Conservation (phyloP, 2,329 filamentous ascomycete species). For the Cadophora sp. region DNA sequence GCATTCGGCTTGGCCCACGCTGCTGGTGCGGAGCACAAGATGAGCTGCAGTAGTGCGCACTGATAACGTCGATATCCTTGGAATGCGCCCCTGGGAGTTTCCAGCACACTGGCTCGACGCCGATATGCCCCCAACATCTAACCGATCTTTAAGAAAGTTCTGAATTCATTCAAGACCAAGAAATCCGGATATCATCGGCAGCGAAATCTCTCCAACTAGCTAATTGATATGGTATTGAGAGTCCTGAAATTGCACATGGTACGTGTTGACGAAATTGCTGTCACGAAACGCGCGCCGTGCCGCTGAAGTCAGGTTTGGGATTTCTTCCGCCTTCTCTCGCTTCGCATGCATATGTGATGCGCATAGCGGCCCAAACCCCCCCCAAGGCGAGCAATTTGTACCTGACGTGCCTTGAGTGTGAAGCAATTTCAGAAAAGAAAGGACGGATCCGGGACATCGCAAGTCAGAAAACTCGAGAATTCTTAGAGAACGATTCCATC, state of each 20-base stretch:
- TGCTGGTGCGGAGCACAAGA: constrained; percentile 39
- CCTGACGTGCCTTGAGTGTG: constrained; percentile 32
- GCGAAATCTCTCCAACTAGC: not conserved
- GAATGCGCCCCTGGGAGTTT: constrained; percentile 33
- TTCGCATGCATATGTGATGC: constrained; percentile 30
- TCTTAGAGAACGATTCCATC: not conserved
- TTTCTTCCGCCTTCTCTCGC: constrained; percentile 32
- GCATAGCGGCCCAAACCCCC: constrained; percentile 41
- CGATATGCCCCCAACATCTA: not conserved
- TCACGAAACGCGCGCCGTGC: constrained; percentile 33
- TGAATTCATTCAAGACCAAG: not conserved
- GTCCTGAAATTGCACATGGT: not conserved
- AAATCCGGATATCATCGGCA: constrained; percentile 1
- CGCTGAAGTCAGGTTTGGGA: constrained; percentile 31
- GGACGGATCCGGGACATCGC: not conserved
- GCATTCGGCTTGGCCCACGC: constrained; percentile 18
- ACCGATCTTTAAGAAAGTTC: not conserved
- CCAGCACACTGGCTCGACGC: constrained; percentile 30
- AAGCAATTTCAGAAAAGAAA: constrained; percentile 1
- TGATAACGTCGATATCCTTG: constrained; percentile 37
- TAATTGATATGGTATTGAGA: not conserved
- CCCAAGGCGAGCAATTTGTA: constrained; percentile 32
- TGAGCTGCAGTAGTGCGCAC: constrained; percentile 45
- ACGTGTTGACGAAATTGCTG: constrained; percentile 25
- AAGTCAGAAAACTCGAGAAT: not conserved